phyloP scores from a whole-genome alignment of 2,329 filamentous ascomycete genomes.

The Aspergillus uvarum region DNA sequence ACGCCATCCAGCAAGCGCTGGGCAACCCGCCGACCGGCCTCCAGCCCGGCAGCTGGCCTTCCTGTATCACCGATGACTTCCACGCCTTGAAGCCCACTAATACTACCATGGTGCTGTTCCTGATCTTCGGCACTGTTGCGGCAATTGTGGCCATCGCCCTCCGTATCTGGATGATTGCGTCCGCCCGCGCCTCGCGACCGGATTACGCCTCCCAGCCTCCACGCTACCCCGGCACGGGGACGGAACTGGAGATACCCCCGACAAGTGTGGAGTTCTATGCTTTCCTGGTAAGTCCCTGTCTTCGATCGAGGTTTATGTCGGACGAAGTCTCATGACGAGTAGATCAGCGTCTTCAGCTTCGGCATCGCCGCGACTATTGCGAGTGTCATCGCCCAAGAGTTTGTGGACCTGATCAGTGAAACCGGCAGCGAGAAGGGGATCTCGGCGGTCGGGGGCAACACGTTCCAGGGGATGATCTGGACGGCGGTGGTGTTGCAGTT shows the following conservation, averaged over 20 bases:
- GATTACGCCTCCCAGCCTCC: background rate
- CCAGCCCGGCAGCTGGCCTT: slow-evolving; percentile 2
- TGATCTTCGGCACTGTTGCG: slow-evolving; percentile 1
- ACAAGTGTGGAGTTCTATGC: background rate
- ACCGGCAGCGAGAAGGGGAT: slow-evolving; percentile 1
- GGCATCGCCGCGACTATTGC: slow-evolving; percentile 1
- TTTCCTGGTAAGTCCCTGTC: background rate
- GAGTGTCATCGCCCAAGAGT: slow-evolving; percentile 7
- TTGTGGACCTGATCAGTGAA: slow-evolving; percentile 5
- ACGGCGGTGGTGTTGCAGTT: slow-evolving; percentile 5
- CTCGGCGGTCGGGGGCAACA: background rate
- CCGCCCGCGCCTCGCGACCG: background rate
- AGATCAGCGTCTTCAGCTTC: slow-evolving; percentile 3
- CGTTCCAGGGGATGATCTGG: slow-evolving; percentile 9
- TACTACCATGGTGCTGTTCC: slow-evolving; percentile 6
- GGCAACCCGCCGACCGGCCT: background rate
- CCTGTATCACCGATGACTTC: slow-evolving; percentile 9
- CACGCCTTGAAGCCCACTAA: slow-evolving; percentile 3
- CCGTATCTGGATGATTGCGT: background rate
- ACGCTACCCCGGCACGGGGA: background rate
- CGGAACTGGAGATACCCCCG: background rate
- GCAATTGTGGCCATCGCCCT: background rate
- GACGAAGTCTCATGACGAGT: background rate
- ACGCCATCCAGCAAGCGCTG: background rate
- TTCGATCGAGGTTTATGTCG: background rate